A percentile compares a stretch with the other conserved stretches of the same genome.
These are phyloP conservation scores for Phytophthora pluvialis DNA, from an alignment of 352 stramenopile genomes.

Conservation along the genomic window DNA sequence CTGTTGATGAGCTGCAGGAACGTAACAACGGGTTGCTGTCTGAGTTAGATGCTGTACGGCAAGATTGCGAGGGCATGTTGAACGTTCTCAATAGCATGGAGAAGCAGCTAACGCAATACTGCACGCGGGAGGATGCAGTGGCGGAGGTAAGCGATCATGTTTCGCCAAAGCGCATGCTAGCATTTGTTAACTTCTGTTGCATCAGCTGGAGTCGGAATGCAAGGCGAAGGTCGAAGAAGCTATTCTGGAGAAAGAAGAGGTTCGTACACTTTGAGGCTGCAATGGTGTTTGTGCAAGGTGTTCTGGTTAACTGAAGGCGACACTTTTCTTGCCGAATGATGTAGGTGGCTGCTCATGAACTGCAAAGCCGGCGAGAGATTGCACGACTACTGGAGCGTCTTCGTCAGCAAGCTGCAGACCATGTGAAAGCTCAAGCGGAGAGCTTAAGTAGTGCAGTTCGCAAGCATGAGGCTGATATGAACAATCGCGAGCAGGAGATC, in stretches of 20 bases:
- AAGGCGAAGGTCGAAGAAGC: constrained; percentile 74
- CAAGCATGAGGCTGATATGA: constrained; percentile 53
- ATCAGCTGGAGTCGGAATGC: constrained; percentile 72
- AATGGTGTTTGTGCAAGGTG: background rate
- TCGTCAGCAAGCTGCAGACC: constrained; percentile 48
- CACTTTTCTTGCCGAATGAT: background rate
- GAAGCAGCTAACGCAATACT: constrained; percentile 84
- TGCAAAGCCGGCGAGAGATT: constrained; percentile 74
- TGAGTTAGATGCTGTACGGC: constrained; percentile 71
- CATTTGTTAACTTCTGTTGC: background rate
- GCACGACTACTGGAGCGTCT: constrained; percentile 66
- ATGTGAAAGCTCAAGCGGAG: constrained; percentile 63
- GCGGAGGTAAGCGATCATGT: constrained; percentile 48
- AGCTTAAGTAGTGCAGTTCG: constrained; percentile 29
- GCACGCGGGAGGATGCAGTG: constrained; percentile 72
- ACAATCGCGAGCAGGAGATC: constrained; percentile 60
- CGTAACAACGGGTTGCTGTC: constrained; percentile 38
- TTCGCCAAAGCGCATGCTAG: background rate
- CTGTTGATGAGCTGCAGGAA: constrained; percentile 62
- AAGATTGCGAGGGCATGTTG: constrained; percentile 86
- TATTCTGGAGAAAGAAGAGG: constrained; percentile 81
- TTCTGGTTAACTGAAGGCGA: background rate
- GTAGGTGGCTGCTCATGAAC: constrained; percentile 68
- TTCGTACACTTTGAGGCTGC: constrained; percentile 17
- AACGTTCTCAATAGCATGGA: constrained; percentile 86